Percentiles rank a stretch among this genome's conserved stretches.
These are phyloP conservation scores for Ustilago curta DNA, from an alignment of 1,284 basidiomycete genomes.

Conservation along the genomic window DNA sequence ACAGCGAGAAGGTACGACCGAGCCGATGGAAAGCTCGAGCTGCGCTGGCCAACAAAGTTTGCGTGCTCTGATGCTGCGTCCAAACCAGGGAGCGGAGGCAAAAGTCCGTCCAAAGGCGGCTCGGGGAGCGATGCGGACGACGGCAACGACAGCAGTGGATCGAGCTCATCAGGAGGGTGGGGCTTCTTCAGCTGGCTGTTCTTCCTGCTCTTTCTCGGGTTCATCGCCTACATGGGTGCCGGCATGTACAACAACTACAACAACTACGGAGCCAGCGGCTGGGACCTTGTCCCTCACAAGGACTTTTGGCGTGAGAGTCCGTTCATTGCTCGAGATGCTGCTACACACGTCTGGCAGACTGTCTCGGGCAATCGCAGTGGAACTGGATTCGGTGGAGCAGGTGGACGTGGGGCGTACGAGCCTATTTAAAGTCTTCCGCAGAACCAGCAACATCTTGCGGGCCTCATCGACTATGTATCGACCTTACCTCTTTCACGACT, in stretches of 20 bases:
- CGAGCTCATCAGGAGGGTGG: constrained; percentile 27
- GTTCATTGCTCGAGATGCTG: constrained; percentile 50
- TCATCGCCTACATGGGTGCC: constrained; percentile 47
- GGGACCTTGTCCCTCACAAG: constrained; percentile 63
- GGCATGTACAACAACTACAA: constrained; percentile 63
- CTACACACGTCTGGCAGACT: constrained; percentile 44
- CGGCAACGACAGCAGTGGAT: constrained; percentile 12
- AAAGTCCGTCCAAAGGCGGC: constrained; percentile 25
- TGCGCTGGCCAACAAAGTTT: constrained; percentile 52
- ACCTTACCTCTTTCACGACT: neutral
- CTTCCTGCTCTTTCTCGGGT: constrained; percentile 37
- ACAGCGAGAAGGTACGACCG: constrained; percentile 46
- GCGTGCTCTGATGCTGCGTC: constrained; percentile 38
- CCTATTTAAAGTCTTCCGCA: constrained; percentile 24
- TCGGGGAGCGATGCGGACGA: constrained; percentile 13
- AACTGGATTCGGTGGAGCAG: constrained; percentile 38
- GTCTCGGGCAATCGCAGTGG: constrained; percentile 34
- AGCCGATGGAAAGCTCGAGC: constrained; percentile 42
- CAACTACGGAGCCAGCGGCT: constrained; percentile 62
- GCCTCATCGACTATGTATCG: neutral
- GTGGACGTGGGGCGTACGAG: constrained; percentile 48
- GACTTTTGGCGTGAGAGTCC: constrained; percentile 64
- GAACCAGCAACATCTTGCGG: neutral
- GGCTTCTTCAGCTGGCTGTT: constrained; percentile 55
- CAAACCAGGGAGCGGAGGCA: constrained; percentile 28